phyloP scores from a whole-genome alignment of 2,329 filamentous ascomycete species.

The Alternaria arbusti region DNA sequence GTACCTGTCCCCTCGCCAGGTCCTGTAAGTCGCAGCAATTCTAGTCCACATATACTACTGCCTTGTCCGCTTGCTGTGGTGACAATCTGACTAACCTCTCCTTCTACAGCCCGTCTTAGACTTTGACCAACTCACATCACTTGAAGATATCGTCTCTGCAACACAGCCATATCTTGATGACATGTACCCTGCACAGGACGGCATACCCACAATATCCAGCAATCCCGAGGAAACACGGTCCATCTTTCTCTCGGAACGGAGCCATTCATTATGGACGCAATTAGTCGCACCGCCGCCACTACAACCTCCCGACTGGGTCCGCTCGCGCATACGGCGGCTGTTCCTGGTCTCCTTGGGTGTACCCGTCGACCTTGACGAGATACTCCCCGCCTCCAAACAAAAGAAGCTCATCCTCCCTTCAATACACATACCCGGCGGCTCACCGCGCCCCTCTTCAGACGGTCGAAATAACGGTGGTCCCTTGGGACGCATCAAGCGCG shows the following conservation, averaged over 20 bases:
- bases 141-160: slow-evolving; percentile 65
- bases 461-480: slow-evolving; percentile 40
- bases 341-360: slow-evolving; percentile 96
- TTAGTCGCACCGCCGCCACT: slow-evolving; percentile 92
- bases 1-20: slow-evolving; percentile 51
- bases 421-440: slow-evolving; percentile 57
- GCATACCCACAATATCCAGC: slow-evolving; percentile 53
- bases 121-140: slow-evolving; percentile 65
- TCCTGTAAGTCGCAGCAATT: slow-evolving; percentile 56
- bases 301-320: slow-evolving; percentile 96
- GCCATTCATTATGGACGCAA: slow-evolving; percentile 93
- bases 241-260: slow-evolving; percentile 77
- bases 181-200: slow-evolving; percentile 58
- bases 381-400: slow-evolving; percentile 94
- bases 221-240: slow-evolving; percentile 35
- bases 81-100: slow-evolving; percentile 39
- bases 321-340: slow-evolving; percentile 89
- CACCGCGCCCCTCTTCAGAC: slow-evolving; percentile 47
- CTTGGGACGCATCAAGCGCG: slow-evolving; percentile 47
- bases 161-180: slow-evolving; percentile 70
- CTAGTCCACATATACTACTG: slow-evolving; percentile 43
- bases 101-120: slow-evolving; percentile 67
- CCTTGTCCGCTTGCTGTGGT: slow-evolving; percentile 35
- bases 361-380: slow-evolving; percentile 95
- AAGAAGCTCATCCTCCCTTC: slow-evolving; percentile 96